These are phyloP conservation scores for Inga leiocalycina DNA, from an alignment of 306 rosid species.

Conservation along the genomic window DNA sequence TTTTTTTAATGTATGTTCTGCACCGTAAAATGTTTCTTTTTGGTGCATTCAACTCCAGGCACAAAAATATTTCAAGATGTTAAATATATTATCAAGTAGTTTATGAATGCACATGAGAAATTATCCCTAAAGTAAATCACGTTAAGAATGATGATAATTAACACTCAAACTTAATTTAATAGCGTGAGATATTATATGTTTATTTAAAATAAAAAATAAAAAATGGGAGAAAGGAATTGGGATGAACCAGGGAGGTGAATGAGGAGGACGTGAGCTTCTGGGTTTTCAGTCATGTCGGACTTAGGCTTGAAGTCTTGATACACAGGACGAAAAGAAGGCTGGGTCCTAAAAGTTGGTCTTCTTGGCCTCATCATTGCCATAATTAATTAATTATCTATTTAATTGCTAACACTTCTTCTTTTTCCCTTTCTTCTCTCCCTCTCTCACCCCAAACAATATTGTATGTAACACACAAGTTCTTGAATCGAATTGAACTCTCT, in stretches of 20 bases:
- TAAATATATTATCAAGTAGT: too few species aligned
- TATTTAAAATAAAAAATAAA: too few species aligned
- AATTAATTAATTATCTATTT: neutral
- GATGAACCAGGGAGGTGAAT: conserved; percentile 57
- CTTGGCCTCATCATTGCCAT: conserved; percentile 53
- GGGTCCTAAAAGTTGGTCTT: conserved; percentile 12
- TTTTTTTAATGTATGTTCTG: too few species aligned
- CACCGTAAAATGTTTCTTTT: too few species aligned
- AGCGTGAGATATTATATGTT: neutral
- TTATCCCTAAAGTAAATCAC: too few species aligned
- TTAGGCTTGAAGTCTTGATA: conserved; percentile 48
- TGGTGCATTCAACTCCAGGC: too few species aligned
- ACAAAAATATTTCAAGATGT: too few species aligned
- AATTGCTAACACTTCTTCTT: neutral
- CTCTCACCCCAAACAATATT: neutral
- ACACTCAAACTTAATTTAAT: too few species aligned
- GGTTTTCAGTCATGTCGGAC: conserved; percentile 46
- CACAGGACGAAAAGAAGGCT: conserved; percentile 12
- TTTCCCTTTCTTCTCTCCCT: neutral
- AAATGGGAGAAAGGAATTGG: neutral
- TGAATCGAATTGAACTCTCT: neutral
- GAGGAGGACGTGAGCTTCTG: conserved; percentile 31
- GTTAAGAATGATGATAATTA: too few species aligned
- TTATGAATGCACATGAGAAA: too few species aligned
- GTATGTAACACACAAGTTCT: neutral